Evolutionary conservation across 2,329 filamentous ascomycete species (phyloP).

Genomic region (Claviceps citrina): DNA sequence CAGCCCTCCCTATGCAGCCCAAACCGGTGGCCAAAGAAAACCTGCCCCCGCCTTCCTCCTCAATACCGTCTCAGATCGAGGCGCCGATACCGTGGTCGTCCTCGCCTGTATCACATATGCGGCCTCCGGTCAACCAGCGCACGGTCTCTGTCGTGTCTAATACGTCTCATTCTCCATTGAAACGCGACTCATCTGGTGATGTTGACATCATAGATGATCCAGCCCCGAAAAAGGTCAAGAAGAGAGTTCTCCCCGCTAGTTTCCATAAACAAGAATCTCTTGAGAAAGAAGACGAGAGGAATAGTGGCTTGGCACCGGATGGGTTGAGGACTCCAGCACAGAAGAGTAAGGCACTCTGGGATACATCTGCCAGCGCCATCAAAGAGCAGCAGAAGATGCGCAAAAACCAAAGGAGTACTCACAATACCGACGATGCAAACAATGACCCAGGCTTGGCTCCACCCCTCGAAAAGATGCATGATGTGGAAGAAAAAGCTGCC

Average conservation of each 20-base stretch:
- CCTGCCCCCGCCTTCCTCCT: slow-evolving; percentile 15
- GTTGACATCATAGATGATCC: slow-evolving; percentile 13
- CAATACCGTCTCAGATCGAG: slow-evolving; percentile 15
- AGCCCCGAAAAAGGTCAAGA: slow-evolving; percentile 33
- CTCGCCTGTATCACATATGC: slow-evolving; percentile 37
- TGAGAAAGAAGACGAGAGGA: slow-evolving; percentile 18
- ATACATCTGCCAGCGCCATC: slow-evolving; percentile 56
- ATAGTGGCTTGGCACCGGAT: not conserved
- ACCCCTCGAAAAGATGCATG: slow-evolving; percentile 23
- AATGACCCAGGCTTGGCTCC: slow-evolving; percentile 19
- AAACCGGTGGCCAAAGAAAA: slow-evolving; percentile 12
- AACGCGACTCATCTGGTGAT: slow-evolving; percentile 27
- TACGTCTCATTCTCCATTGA: slow-evolving; percentile 17
- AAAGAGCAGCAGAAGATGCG: slow-evolving; percentile 66
- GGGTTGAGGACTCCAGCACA: slow-evolving; percentile 17
- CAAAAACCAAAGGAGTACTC: slow-evolving; percentile 35
- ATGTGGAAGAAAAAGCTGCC: slow-evolving; percentile 21
- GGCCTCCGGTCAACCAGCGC: slow-evolving; percentile 18
- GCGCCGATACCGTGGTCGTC: slow-evolving; percentile 55
- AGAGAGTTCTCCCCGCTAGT: slow-evolving; percentile 42
- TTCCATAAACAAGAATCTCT: slow-evolving; percentile 22
- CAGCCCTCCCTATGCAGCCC: slow-evolving; percentile 28
- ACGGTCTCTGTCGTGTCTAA: slow-evolving; percentile 9
- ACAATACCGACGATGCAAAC: slow-evolving; percentile 20
- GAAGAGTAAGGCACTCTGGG: slow-evolving; percentile 41